phyloP scores from a whole-genome alignment of 2,329 filamentous ascomycete species.

The Bipolaris gigantea region DNA sequence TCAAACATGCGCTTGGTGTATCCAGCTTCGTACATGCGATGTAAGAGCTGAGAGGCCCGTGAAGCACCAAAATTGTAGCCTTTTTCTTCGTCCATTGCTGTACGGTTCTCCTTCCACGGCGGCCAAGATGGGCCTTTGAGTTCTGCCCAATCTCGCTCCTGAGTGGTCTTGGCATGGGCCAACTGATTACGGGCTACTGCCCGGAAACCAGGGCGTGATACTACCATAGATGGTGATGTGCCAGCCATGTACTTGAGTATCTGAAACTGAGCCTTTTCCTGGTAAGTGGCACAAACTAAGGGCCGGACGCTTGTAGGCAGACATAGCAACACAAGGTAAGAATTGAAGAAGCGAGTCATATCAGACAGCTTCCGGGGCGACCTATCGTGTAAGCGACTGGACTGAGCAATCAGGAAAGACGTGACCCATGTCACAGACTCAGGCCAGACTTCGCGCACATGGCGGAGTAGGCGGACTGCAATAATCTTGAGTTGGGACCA shows the following conservation, averaged over 20 bases:
- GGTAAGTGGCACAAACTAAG: constrained; percentile 51
- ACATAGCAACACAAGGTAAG: constrained; percentile 53
- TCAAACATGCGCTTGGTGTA: constrained; percentile 58
- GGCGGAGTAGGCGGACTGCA: constrained; percentile 31
- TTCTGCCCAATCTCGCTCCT: constrained; percentile 60
- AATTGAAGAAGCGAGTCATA: constrained; percentile 52
- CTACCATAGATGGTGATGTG: constrained; percentile 55
- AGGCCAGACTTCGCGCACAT: constrained; percentile 36
- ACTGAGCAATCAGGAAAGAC: constrained; percentile 30
- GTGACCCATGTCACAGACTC: constrained; percentile 39
- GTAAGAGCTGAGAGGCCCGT: constrained; percentile 58
- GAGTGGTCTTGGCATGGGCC: constrained; percentile 57
- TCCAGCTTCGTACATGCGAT: constrained; percentile 62
- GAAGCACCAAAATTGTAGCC: constrained; percentile 60
- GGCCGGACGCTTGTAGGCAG: constrained; percentile 53
- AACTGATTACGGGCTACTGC: constrained; percentile 60
- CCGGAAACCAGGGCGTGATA: constrained; percentile 62
- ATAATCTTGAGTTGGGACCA: constrained; percentile 34
- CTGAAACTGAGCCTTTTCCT: constrained; percentile 61
- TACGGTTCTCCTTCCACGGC: constrained; percentile 65
- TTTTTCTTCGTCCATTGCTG: constrained; percentile 62
- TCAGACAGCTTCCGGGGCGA: constrained; percentile 17
- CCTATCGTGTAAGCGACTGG: constrained; percentile 20
- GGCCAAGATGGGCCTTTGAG: constrained; percentile 65
- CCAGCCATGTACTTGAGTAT: constrained; percentile 61